Evolutionary conservation across 2,329 filamentous ascomycete genomes (phyloP), one percentile per base, ranked within the genome.

Genomic region (Emericellopsis atlantica): DNA sequence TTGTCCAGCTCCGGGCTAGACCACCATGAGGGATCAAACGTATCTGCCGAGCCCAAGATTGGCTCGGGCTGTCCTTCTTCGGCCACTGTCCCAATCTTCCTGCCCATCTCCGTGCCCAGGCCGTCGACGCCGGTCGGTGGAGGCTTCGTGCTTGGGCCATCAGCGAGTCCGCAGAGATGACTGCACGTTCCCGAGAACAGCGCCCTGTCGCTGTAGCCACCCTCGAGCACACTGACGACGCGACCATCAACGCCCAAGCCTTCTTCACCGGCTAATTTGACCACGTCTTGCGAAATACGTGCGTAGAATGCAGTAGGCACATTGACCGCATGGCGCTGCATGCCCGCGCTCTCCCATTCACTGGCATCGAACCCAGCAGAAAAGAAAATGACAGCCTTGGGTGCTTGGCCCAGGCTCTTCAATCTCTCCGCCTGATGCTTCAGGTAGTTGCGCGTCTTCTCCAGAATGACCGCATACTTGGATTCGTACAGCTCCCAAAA

Each of bases 241-340:
- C 92, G 75, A 3, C 90, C 90, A 22, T 93, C 82, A 2, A 86
- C 84, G 23, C 75, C 73, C 2, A 85, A 74, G 2, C 74, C 84
- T 50, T 85, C 79, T 56, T 95, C 88, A 33, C 84, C 74, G 0
- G 93, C 84, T 44, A 98, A 67, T 37, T 74, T 78, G 12, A 93
- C 81, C 4, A 95, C 76, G 54, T 98, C 92, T 36, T 80, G 74
- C 0, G 90, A 90, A 48, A 98, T 83, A 2, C 84, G 79, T 38
- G 92, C 92, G 55, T 96, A 98, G 57, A 98, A 98, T 40, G 90
- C 86, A 0, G 90, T 98, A 0, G 92, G 90, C 2, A 98, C 92
- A 54, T 95, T 95, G 52, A 95, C 89, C 43, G 84, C 82, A 60
- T 98, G 92, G 37, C 92, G 76, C 60, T 98, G 92, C 92, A 98